Base-by-base conservation (phyloP, 495 filamentous ascomycete species). In the Mytilinidion resinicola region DNA sequence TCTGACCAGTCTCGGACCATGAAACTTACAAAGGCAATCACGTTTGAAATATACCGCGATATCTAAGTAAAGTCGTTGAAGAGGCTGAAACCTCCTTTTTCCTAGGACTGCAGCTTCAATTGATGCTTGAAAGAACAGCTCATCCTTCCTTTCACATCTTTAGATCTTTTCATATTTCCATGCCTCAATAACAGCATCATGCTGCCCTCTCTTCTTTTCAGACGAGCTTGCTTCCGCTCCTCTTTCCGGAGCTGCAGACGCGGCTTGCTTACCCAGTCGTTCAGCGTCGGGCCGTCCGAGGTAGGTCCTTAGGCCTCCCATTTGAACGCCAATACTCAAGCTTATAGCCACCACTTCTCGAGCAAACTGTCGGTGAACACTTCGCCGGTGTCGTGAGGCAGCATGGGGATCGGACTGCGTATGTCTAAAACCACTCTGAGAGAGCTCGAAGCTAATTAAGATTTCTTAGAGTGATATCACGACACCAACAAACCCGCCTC, bases 291-390 rank as follows among this genome's bases (percentile, higher is more conserved):
- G 12, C 73, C 73, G 34, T 57, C 59, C n/a, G 67, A 74, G 62
- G 73, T 67, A 44, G 17, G 53, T 36, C 10, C 12, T 43, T 4
- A 8, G 52, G 19, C 53, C 5, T 36, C 37, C 14, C 38, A 57
- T 39, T 17, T n/a, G 5, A 15, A 51, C 15, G 14, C 36, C 25
- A 38, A 34, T 10, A 43, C 9, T 10, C 50, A 53, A 44, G 56
- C 38, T 25, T 43, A 19, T 19, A 91, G 89, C 87, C 88, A 11
- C 81, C 87, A 9, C 76, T 93, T 30, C 74, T 91, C 42, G 78
- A 86, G 30, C 76, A 82, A 53, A 96, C 92, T 1, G 80, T 95
- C 48, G 87, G 89, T 1, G 79, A 91, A 53, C 88, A 97, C 67
- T 95, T 97, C 54, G 75, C 81, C 11, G 76, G 74, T 7, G 78